These are phyloP conservation scores for Tricholoma saponaceum DNA, from an alignment of 768 basidiomycete genomes.

Conservation along the genomic window DNA sequence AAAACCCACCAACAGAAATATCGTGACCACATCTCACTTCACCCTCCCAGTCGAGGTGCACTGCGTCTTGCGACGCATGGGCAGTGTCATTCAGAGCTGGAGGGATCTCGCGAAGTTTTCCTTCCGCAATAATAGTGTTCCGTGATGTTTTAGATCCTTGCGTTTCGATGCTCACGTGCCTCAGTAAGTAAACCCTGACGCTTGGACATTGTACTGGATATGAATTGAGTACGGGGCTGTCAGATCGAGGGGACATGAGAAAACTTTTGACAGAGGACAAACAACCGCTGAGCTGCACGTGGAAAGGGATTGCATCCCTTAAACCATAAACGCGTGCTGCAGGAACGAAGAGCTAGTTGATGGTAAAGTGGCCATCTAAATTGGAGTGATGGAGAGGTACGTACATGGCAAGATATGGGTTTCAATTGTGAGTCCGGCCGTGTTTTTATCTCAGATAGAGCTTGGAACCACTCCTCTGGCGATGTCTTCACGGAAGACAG, in stretches of 20 bases:
- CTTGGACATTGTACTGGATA: no score
- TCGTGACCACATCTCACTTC: constrained; percentile 36
- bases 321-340: constrained; percentile 50
- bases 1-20: constrained; percentile 42
- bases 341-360: constrained; percentile 55
- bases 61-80: constrained; percentile 15
- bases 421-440: constrained; percentile 28
- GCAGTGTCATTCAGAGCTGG: constrained; percentile 21
- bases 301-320: constrained; percentile 59
- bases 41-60: constrained; percentile 60
- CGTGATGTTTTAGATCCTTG: constrained; percentile 33
- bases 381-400: constrained; percentile 14
- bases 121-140: constrained; percentile 45
- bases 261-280: constrained; percentile 43
- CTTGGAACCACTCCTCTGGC: constrained; percentile 67
- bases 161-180: constrained; percentile 41
- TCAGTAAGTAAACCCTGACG: constrained; percentile 50
- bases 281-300: constrained; percentile 54
- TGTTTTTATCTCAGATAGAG: constrained; percentile 35
- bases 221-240: constrained; percentile 13
- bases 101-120: constrained; percentile 40
- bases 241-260: constrained; percentile 22
- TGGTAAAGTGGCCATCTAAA: background rate
- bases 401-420: constrained; percentile 49
- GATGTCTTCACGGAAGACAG: constrained; percentile 53